phyloP scores from a whole-genome alignment of 371 early-diverging fungal species.

The Thermomucor indicae-seudaticae region DNA sequence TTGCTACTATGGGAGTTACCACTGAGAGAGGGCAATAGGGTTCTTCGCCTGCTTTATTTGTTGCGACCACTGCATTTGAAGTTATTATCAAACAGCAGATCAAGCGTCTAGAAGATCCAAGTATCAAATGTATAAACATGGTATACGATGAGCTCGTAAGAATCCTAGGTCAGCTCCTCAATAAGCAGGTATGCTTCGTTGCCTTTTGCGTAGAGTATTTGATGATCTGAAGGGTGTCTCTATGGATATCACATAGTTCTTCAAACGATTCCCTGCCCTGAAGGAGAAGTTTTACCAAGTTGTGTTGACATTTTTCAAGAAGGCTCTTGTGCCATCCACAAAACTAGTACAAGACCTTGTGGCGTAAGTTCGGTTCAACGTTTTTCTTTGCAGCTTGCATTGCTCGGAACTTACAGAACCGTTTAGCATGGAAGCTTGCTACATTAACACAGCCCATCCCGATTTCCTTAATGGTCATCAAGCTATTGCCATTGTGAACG shows the following conservation, averaged over 20 bases:
- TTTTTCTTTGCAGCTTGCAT: not conserved
- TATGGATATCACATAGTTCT: conserved; percentile 43
- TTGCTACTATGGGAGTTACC: not conserved
- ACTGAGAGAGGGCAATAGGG: conserved; percentile 43
- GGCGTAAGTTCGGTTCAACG: conserved; percentile 49
- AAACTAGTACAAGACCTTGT: conserved; percentile 93
- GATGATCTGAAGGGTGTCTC: not conserved
- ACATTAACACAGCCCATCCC: conserved; percentile 98
- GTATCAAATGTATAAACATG: conserved; percentile 89
- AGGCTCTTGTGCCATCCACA: conserved; percentile 82
- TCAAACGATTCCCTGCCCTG: conserved; percentile 93
- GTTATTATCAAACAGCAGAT: conserved; percentile 97
- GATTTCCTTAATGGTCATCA: conserved; percentile 96
- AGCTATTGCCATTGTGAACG: conserved; percentile 91
- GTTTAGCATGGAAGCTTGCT: conserved; percentile 83
- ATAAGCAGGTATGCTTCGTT: conserved; percentile 65
- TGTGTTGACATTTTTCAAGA: conserved; percentile 90
- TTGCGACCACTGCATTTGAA: conserved; percentile 97
- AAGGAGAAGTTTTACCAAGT: conserved; percentile 88
- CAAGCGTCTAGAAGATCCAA: conserved; percentile 94
- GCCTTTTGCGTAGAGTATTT: no score
- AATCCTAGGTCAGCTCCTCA: conserved; percentile 86
- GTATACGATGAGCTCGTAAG: conserved; percentile 96
- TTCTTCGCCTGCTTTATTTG: conserved; percentile 94
- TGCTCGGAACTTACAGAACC: not conserved